A percentile compares a stretch with the other conserved stretches of the same genome.
Conservation (phyloP, 1,284 basidiomycete genomes). For the Pseudomicrostroma phylloplanum region DNA sequence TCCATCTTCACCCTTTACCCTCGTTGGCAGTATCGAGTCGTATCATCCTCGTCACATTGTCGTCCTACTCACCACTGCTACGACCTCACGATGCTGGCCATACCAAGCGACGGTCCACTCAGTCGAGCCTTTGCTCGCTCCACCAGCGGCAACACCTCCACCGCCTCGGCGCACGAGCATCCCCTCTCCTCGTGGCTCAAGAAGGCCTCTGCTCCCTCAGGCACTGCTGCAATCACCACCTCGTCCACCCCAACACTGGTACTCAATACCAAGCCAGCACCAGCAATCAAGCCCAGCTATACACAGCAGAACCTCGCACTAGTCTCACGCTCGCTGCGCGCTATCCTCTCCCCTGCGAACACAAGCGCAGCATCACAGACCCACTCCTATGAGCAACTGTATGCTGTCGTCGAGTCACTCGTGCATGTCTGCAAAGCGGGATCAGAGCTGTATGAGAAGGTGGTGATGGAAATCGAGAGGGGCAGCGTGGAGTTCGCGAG, state of each 20-base stretch:
- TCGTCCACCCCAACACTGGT: too few species aligned
- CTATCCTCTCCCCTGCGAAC: neutral
- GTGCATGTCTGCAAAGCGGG: neutral
- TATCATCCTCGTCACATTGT: too few species aligned
- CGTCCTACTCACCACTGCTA: neutral
- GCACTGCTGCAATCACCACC: too few species aligned
- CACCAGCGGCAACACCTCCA: neutral
- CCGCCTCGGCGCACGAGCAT: neutral
- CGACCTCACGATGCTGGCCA: neutral
- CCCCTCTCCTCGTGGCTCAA: neutral
- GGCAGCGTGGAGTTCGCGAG: constrained; percentile 23
- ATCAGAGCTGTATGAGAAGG: constrained; percentile 27
- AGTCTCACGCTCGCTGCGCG: constrained; percentile 4
- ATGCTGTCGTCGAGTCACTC: constrained; percentile 3
- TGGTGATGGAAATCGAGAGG: constrained; percentile 40
- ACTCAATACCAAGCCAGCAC: too few species aligned
- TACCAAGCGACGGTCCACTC: neutral
- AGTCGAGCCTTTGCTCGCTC: neutral
- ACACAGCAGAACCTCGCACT: constrained; percentile 3
- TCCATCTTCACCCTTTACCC: too few species aligned
- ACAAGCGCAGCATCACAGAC: neutral
- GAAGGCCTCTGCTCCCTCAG: too few species aligned
- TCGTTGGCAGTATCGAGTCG: too few species aligned
- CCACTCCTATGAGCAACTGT: neutral
- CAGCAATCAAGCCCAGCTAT: neutral